Base-by-base conservation (phyloP, 176 grass and related monocot genomes). In the Eragrostis nindensis region DNA sequence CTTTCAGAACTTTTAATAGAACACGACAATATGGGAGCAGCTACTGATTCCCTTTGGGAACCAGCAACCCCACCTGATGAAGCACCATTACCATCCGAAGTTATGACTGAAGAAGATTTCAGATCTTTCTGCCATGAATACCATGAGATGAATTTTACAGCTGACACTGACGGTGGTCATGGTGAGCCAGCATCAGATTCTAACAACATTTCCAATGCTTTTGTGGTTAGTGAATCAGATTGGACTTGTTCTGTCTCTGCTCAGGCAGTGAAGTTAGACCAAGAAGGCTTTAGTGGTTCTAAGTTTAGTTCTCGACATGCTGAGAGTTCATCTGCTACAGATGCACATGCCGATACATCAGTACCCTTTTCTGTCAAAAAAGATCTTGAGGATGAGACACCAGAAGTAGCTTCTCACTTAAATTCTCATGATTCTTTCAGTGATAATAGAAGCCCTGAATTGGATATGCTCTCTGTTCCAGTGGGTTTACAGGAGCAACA, bases 21-120 rank as follows among this genome's bases (percentile, higher is more conserved):
- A 76, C 57, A 76, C 67, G 75, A 44, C 67, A n/a, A 80, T 74
- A 79, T 44, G 52, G 65, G 74, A 75, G 64, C 19, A 85, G 41
- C 78, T 87, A 54, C 29, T 79, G 83, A 91, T 89, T 84, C 89
- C 48, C 83, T 97, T 65, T 91, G 88, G 86, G 90, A 91, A 86
- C 65, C 86, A 82, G 88, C 86, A 75, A 84, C 87, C 75, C 86
- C 80, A 84, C 80, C 91, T 74, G 73, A 86, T 69, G 91, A 93
- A 84, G 73, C 45, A 40, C 84, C 66, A 21, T 88, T 88, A 63
- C 67, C 76, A 60, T 82, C 86, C 76, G 73, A 85, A 87, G 26
- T 79, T 81, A 91, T 76, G 80, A 79, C 42, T 85, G 88, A 93
- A 75, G 78, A 86, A 52, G 80, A 90, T 52, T 90, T 87, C 41